phyloP scores from a whole-genome alignment of 2,329 filamentous ascomycete genomes.

The Daldinia sp. region DNA sequence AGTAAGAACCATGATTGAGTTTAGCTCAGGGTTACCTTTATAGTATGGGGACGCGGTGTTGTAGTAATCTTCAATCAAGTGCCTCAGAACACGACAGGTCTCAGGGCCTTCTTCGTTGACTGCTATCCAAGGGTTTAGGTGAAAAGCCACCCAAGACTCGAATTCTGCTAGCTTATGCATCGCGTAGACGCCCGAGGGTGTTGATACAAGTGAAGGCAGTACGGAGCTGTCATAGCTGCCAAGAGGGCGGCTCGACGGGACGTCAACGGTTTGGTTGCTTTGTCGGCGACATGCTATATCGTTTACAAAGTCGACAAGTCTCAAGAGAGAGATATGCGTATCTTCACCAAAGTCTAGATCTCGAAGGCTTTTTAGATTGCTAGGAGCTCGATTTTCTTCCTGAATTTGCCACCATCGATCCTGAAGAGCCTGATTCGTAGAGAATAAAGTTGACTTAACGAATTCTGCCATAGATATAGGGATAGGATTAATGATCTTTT shows the following conservation, averaged over 20 bases:
- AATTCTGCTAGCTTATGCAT: conserved; percentile 53
- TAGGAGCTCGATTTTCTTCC: not conserved
- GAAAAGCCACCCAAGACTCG: conserved; percentile 60
- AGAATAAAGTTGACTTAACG: conserved; percentile 8
- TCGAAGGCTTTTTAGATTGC: conserved; percentile 10
- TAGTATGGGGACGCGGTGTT: conserved; percentile 51
- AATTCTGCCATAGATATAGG: not conserved
- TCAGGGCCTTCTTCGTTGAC: not conserved
- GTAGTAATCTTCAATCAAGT: conserved; percentile 54
- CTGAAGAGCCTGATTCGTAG: conserved; percentile 5
- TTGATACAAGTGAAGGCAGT: not conserved
- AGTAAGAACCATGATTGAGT: conserved; percentile 68
- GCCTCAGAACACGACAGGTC: conserved; percentile 5
- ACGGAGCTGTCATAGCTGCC: not conserved
- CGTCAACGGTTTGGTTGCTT: not conserved
- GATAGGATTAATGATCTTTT: conserved; percentile 53
- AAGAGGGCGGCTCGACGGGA: not conserved
- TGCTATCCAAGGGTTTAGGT: conserved; percentile 13
- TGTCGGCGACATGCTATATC: not conserved
- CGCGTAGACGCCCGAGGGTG: not conserved
- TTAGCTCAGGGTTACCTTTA: conserved; percentile 56
- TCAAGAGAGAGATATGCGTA: not conserved
- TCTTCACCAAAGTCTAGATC: conserved; percentile 13
- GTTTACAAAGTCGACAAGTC: conserved; percentile 15
- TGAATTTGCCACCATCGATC: conserved; percentile 24